These are phyloP conservation scores for Mikania micrantha DNA, from an alignment of 129 eudicot genomes.

Conservation along the genomic window DNA sequence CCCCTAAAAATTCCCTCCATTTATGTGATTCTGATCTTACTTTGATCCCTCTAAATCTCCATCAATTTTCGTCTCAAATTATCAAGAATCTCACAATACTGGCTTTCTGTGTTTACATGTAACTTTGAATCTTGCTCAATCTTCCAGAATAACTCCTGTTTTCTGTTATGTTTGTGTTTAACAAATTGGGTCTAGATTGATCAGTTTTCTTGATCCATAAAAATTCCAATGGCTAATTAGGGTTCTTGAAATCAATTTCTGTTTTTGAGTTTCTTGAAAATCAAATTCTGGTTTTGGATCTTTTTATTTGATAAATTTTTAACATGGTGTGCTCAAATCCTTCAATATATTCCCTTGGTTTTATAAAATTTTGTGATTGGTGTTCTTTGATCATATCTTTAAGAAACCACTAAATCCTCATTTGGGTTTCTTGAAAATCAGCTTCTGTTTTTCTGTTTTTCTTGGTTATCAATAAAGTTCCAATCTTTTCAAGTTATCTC, in stretches of 20 bases:
- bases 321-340: not conserved
- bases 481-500: not conserved
- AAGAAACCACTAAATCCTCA: not conserved
- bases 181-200: not conserved
- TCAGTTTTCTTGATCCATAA: not conserved
- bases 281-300: no score
- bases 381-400: not conserved
- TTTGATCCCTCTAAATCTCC: not conserved
- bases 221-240: no score
- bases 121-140: not conserved
- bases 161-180: not conserved
- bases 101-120: not conserved
- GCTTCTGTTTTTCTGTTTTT: not conserved
- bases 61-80: not conserved
- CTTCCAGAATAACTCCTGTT: not conserved
- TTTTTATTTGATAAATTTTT: not conserved
- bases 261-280: no score
- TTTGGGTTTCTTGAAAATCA: not conserved
- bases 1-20: not conserved
- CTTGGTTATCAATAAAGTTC: not conserved
- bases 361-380: not conserved
- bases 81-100: no score
- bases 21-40: constrained; percentile 15
- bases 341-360: not conserved
- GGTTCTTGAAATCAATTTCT: no score